These are phyloP conservation scores for Mortierella sp. DNA, from an alignment of 371 early-diverging fungal genomes.

Conservation along the genomic window DNA sequence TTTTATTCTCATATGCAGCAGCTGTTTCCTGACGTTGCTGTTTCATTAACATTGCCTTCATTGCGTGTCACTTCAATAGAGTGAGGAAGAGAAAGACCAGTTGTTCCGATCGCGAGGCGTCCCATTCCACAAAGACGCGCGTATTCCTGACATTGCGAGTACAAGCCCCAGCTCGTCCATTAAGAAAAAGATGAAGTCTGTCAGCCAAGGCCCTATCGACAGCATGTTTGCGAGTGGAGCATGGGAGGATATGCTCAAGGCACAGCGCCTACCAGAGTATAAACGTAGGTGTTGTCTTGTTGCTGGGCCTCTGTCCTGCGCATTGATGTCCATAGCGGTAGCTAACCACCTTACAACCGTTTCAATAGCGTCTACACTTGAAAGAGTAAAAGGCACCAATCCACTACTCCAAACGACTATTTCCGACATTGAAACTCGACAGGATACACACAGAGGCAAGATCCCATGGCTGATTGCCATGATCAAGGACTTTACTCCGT, in stretches of 20 bases:
- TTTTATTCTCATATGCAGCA: background rate
- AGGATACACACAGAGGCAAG: constrained; percentile 34
- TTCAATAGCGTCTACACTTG: constrained; percentile 39
- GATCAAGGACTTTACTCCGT: constrained; percentile 37
- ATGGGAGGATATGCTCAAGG: constrained; percentile 44
- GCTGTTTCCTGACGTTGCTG: background rate
- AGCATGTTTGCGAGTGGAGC: constrained; percentile 40
- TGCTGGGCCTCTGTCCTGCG: background rate
- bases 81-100: constrained; percentile 40
- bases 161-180: constrained; percentile 32
- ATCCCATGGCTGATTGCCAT: constrained; percentile 33
- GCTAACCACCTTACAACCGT: background rate
- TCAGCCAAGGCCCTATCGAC: constrained; percentile 39
- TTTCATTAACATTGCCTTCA: background rate
- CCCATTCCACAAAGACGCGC: constrained; percentile 25
- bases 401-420: constrained; percentile 28
- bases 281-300: constrained; percentile 27
- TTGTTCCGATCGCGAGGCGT: constrained; percentile 43
- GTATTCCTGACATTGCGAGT: background rate
- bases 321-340: background rate
- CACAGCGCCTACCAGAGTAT: constrained; percentile 30
- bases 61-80: constrained; percentile 18
- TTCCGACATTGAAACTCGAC: constrained; percentile 36
- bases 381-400: constrained; percentile 17
- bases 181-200: constrained; percentile 41